phyloP scores from a whole-genome alignment of 2,329 filamentous ascomycete genomes.

The Trichoderma harzianum region DNA sequence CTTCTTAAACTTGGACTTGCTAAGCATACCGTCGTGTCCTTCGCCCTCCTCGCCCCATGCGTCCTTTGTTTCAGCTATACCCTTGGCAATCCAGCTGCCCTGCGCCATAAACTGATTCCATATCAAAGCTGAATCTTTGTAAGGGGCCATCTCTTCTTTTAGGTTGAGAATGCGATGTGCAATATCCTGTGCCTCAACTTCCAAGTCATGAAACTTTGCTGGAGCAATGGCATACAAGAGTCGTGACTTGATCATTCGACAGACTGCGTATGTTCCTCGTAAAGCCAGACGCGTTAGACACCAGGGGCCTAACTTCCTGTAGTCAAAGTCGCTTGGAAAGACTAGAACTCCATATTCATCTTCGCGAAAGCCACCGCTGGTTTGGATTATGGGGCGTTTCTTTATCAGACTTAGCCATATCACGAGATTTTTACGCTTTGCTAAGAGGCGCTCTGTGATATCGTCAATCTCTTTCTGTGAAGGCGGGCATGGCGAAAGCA shows the following conservation, averaged over 20 bases:
- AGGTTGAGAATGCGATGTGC: background rate
- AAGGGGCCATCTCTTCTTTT: background rate
- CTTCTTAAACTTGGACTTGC: background rate
- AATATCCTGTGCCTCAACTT: background rate
- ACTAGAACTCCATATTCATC: background rate
- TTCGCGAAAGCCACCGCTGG: background rate
- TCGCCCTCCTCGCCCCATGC: background rate
- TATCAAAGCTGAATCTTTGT: background rate
- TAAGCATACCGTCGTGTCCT: background rate
- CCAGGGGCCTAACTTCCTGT: background rate
- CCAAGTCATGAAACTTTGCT: background rate
- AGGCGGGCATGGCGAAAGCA: background rate
- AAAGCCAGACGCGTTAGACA: conserved; percentile 1
- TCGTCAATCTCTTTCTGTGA: background rate
- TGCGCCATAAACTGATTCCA: conserved; percentile 8
- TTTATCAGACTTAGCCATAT: background rate
- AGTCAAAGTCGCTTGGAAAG: conserved; percentile 1
- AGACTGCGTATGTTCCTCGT: conserved; percentile 7
- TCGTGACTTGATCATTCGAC: conserved; percentile 11
- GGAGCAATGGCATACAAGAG: background rate
- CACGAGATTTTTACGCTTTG: conserved; percentile 9
- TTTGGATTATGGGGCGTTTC: background rate
- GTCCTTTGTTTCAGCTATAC: conserved; percentile 4
- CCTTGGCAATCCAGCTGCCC: conserved; percentile 9
- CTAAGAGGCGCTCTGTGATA: background rate